phyloP scores from a whole-genome alignment of 768 basidiomycete genomes.

The Xerocomellus intermedius region DNA sequence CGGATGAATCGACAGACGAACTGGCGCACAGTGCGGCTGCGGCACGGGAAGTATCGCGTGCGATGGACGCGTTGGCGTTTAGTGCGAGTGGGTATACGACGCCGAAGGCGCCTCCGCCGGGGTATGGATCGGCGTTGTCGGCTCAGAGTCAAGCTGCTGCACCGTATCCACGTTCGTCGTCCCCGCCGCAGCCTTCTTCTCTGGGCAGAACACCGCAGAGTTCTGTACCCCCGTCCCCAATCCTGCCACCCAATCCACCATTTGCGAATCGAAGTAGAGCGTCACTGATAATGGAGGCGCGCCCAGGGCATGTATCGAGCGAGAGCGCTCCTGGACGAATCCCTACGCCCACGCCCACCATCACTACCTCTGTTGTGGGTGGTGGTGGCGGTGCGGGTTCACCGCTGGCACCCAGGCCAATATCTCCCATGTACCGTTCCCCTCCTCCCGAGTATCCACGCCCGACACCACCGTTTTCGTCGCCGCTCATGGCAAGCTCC shows the following conservation, averaged over 20 bases:
- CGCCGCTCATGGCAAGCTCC: constrained; percentile 31
- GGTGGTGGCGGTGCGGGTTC: not conserved
- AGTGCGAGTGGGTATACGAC: constrained; percentile 22
- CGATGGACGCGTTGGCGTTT: constrained; percentile 57
- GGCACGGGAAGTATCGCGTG: constrained; percentile 64
- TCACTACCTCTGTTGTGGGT: not conserved
- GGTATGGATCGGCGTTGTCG: constrained; percentile 1
- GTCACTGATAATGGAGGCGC: constrained; percentile 7
- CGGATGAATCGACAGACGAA: constrained; percentile 43
- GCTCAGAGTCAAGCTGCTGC: constrained; percentile 1
- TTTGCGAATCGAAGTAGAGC: constrained; percentile 35
- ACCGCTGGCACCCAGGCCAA: constrained; percentile 1
- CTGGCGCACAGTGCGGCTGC: constrained; percentile 61
- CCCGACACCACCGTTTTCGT: constrained; percentile 34
- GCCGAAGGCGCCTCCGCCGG: constrained; percentile 13
- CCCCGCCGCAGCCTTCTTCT: not conserved
- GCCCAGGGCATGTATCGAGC: constrained; percentile 1
- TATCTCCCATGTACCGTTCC: constrained; percentile 11
- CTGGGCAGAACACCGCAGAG: constrained; percentile 11
- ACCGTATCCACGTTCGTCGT: not conserved
- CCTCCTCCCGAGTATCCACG: constrained; percentile 50
- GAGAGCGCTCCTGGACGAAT: constrained; percentile 9
- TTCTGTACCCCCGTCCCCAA: constrained; percentile 26
- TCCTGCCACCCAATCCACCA: constrained; percentile 39
- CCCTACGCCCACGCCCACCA: constrained; percentile 1